Evolutionary conservation across 306 rosid genomes (phyloP), one percentile per base, ranked within the genome.

Genomic region (Trifolium fragiferum): DNA sequence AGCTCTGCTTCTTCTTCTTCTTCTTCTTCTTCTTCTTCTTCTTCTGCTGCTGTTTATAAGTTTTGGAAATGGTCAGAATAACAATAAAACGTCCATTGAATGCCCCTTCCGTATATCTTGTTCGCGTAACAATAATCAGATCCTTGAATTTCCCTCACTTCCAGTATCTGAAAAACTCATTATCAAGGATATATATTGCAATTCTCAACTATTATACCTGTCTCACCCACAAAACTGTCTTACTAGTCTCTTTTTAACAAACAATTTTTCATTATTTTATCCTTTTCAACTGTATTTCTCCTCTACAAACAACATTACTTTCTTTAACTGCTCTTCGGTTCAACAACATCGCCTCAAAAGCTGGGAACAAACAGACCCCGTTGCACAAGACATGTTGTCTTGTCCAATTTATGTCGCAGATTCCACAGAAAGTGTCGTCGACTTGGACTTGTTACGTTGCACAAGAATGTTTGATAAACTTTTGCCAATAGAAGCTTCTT

Each of bases 171-270:
- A 18, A 47, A 37, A 15, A 76, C 12, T 74, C 1, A 1, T 0
- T 30, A 1, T 30, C 33, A 30, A 30, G 0, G 6, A 0, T 13
- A 58, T 13, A 3, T 0, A 80, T 43, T 37, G 55, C 50, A 6
- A 53, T 44, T 38, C 21, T 0, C 33, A 50, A 21, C 1, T 0
- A 0, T 4, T 80, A 49, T 4, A 0, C 4, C 20, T 27, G 2
- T 59, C 10, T 15, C 44, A 71, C 41, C 61, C 67, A 19, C 11
- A 38, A 6, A 30, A 4, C 49, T 82, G 85, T 46, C 66, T 66
- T 18, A 6, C 66, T 14, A 16, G 13, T 47, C 23, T 47, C 57
- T 50, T 78, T 19, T 44, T 76, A 3, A 25, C 6, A 14, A n/a
- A 67, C 73, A 18, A 76, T 12, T 57, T 57, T 32, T 68, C 81